These are phyloP conservation scores for Nothopassalora personata DNA, from an alignment of 2,329 filamentous ascomycete species.

Conservation along the genomic window DNA sequence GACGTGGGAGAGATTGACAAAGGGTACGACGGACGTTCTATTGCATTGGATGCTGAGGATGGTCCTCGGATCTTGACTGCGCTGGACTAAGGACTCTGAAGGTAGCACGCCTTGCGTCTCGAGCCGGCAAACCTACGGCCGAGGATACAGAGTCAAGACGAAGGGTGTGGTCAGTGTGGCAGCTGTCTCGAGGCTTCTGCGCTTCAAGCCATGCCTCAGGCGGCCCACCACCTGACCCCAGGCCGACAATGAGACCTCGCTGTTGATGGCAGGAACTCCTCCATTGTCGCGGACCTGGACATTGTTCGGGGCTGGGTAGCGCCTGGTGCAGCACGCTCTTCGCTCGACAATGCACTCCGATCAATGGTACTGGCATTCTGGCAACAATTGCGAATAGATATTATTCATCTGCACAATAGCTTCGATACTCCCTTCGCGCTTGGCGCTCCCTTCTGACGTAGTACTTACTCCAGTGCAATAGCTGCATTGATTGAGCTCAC, in stretches of 20 bases:
- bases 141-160: neutral
- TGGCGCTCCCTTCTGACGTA: neutral
- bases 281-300: neutral
- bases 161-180: neutral
- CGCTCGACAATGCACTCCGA: neutral
- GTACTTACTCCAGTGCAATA: neutral
- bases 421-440: neutral
- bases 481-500: neutral
- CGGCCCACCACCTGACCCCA: too few species aligned
- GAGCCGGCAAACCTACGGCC: too few species aligned
- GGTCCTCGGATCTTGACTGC: too few species aligned
- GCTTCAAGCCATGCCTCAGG: too few species aligned
- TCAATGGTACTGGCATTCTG: neutral
- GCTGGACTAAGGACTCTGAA: neutral
- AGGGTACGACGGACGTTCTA: too few species aligned
- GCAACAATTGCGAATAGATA: neutral
- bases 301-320: neutral
- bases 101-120: neutral
- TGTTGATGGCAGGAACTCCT: too few species aligned
- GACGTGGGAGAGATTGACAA: too few species aligned
- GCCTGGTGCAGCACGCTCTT: neutral
- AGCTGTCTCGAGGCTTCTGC: neutral
- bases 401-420: neutral
- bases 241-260: too few species aligned
- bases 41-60: too few species aligned